Evolutionary conservation across 2,329 filamentous ascomycete species (phyloP), one percentile per base, ranked within the genome.

Genomic region (Hymenoscyphus occultus): DNA sequence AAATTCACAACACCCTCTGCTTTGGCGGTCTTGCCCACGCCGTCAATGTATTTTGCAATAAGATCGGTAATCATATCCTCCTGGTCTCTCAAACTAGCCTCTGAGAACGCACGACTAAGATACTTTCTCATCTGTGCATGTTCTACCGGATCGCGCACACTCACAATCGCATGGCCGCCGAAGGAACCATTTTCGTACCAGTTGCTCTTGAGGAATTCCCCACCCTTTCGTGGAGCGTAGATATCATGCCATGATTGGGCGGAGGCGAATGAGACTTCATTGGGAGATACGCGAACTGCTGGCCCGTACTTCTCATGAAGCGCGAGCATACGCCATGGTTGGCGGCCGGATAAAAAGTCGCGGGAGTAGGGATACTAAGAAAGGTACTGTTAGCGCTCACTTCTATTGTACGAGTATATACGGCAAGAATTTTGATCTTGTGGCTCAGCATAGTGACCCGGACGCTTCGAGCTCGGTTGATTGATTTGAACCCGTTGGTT

Each of bases 41-140:
- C 19, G 4, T 60, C 59, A 28, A 51, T 35, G 13, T 13, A 45
- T 51, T 35, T 40, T 16, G n/a, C 32, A 39, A 59, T 59, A 12
- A 59, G 13, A 13, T 16, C 40, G 4, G n/a, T 16, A 28, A 48
- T 16, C 14, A 60, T 39, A 48, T 31, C 19, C 16, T 45, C 39
- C 32, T 60, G 59, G 10, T 60, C 39, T 22, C 16, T 45, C 13
- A 77, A 66, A 1, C 74, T 70, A 59, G 70, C 69, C 2, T 67
- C 68, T 14, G 73, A 74, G 58, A 77, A 77, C 16, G 73, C 73
- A 48, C 71, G 63, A 6, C 68, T 68, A 6, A 77, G 70, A 9
- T n/a, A 64, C 32, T 60, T 64, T 19, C 62, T 22, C 58, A 64
- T 64, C 32, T 57, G 10, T 5, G 16, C 57, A 28, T 60, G 57